Base-by-base conservation (phyloP, 768 basidiomycete genomes). In the Sarcodon sp. region DNA sequence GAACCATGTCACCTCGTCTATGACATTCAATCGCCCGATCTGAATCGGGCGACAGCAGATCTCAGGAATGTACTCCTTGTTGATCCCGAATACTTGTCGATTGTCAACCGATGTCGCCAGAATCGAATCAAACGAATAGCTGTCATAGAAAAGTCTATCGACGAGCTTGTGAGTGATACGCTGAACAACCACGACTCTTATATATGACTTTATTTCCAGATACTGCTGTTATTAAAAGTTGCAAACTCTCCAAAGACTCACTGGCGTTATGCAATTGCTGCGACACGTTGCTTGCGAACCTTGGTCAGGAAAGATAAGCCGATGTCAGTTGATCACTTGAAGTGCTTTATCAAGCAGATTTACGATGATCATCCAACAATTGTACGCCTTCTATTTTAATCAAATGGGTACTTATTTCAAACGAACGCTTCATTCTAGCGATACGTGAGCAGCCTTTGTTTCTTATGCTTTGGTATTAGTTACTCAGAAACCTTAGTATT, bases 231-330 rank as follows among this genome's bases (percentile, higher is more conserved):
- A 13, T 61, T 85, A 33, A 68, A 72, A 31, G 70, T 86, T 35
- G 85, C 76, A 1, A 69, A 75, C 16, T 75, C 77, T 27, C 54
- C 72, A 3, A 62, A 67, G 12, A 88, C 83, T 4, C 87, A 91
- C 58, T 89, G 87, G 87, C 74, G 79, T 48, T 91, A 91, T 58
- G 66, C 69, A 6, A 82, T 87, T 37, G 76, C 78, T 35, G 83
- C 85, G 8, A 68, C 80, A 31, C 70, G 83, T 48, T 76, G 76
- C 57, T 66, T 89, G 12, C 72, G 84, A 27, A 76, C 83, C 3
- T 64, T 89, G 11, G 68, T 87, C 43, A 69, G 87, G 15, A 75
- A 77, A 1, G 87, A 91, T 59, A 57, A 57, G 1, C 73, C 80
- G 10, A 61, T 73, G 47, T 67, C 67, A 21, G 52, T 70, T 0